Percentiles rank a stretch among this genome's conserved stretches.
phyloP scores from a whole-genome alignment of 305 asterid genomes.

The Solanum aculeatissimum region DNA sequence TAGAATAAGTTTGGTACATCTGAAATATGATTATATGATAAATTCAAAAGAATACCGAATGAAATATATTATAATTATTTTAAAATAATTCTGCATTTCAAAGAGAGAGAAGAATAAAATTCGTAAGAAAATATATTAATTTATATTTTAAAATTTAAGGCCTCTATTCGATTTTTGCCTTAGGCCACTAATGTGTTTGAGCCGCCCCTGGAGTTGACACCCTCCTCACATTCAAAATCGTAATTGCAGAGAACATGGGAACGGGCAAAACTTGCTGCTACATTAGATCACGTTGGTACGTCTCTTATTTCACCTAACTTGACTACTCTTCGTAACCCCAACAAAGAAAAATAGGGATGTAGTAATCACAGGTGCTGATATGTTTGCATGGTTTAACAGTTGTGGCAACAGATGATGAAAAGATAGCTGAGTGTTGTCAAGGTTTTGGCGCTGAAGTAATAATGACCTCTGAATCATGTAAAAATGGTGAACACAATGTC shows the following conservation, averaged over 20 bases:
- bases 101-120: no score
- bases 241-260: constrained; percentile 85
- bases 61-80: no score
- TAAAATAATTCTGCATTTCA: no score
- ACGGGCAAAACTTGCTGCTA: constrained; percentile 58
- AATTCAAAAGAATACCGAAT: no score
- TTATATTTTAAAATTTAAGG: no score
- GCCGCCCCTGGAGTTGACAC: background rate
- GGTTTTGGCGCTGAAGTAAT: constrained; percentile 93
- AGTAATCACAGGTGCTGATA: background rate
- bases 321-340: background rate
- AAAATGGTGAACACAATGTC: constrained; percentile 41
- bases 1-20: no score
- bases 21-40: no score
- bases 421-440: constrained; percentile 79
- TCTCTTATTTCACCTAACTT: background rate
- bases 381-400: constrained; percentile 19
- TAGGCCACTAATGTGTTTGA: no score
- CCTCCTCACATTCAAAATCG: background rate
- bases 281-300: constrained; percentile 70
- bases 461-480: constrained; percentile 79
- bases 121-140: no score
- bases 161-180: no score
- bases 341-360: background rate
- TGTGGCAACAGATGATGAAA: constrained; percentile 86